Base-by-base conservation (phyloP, 139 green algal genomes). In the Pleodorina starrii region DNA sequence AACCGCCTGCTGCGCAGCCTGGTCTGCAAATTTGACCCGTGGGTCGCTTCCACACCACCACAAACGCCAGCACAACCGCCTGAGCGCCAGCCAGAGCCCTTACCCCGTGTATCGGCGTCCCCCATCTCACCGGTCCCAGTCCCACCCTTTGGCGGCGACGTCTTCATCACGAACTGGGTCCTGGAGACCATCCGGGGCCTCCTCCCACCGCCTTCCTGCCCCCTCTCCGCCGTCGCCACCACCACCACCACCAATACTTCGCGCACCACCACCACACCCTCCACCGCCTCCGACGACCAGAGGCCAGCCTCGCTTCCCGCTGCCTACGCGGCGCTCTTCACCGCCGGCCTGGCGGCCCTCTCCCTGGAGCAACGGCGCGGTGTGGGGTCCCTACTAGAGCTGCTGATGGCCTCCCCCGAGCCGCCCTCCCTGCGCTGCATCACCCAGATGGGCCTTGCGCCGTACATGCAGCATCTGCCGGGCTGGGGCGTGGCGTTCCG, bases 401-500 rank as follows among this genome's bases (percentile, higher is more conserved):
- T 86, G 57, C 40, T 86, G 38, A 16, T 86, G 57, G 79, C 79
- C 79, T 74, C 57, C 3, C 79, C 79, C 11, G 38, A 86, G 79
- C 79, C 79, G 38, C 79, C n/a, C n/a, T n/a, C n/a, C n/a, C n/a
- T n/a, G n/a, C n/a, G n/a, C n/a, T n/a, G n/a, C n/a, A n/a, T n/a
- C n/a, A n/a, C n/a, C n/a, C n/a, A n/a, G n/a, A n/a, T n/a, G n/a
- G n/a, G n/a, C n/a, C n/a, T n/a, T n/a, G n/a, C n/a, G n/a, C n/a
- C n/a, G n/a, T n/a, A n/a, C n/a, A n/a, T n/a, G n/a, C n/a, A n/a
- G n/a, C n/a, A n/a, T n/a, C n/a, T n/a, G n/a, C n/a, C n/a, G n/a
- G n/a, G n/a, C n/a, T n/a, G n/a, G n/a, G n/a, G n/a, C n/a, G n/a
- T n/a, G n/a, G n/a, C n/a, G n/a, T n/a, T n/a, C n/a, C n/a, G n/a